Conservation (phyloP, 176 grass and related monocot species). For the Carex scoparia region DNA sequence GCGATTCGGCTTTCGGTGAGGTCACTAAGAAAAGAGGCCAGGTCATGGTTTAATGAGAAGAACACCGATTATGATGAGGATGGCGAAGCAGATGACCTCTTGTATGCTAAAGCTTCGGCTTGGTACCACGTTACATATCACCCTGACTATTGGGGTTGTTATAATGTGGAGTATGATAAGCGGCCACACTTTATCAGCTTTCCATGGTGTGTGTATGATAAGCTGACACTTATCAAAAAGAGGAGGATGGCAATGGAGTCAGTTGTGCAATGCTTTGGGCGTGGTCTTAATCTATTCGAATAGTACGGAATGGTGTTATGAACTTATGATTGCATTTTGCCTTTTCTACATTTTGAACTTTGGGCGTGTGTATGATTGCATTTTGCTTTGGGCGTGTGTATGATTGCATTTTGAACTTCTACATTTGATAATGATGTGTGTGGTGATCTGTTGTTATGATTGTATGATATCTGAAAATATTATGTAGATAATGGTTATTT, state of each 20-base stretch:
- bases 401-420: neutral
- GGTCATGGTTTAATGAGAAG: conserved; percentile 64
- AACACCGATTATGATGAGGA: conserved; percentile 13
- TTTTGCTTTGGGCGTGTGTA: too few species aligned
- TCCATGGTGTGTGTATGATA: conserved; percentile 80
- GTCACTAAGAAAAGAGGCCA: conserved; percentile 75
- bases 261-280: conserved; percentile 26
- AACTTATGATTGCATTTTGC: neutral
- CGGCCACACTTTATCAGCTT: conserved; percentile 78
- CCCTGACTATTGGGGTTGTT: conserved; percentile 41
- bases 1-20: conserved; percentile 57
- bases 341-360: too few species aligned
- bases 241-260: conserved; percentile 29
- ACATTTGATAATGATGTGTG: neutral
- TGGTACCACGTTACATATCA: conserved; percentile 95
- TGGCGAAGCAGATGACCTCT: conserved; percentile 29
- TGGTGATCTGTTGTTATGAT: neutral
- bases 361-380: neutral
- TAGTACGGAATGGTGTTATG: neutral
- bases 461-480: neutral
- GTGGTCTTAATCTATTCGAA: conserved; percentile 21
- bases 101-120: conserved; percentile 71
- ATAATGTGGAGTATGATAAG: conserved; percentile 44
- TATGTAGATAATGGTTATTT: neutral
- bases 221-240: conserved; percentile 54